A percentile compares a stretch with the other conserved stretches of the same genome.
phyloP scores from a whole-genome alignment of 148 eudicot genomes.

The Mesembryanthemum crystallinum region DNA sequence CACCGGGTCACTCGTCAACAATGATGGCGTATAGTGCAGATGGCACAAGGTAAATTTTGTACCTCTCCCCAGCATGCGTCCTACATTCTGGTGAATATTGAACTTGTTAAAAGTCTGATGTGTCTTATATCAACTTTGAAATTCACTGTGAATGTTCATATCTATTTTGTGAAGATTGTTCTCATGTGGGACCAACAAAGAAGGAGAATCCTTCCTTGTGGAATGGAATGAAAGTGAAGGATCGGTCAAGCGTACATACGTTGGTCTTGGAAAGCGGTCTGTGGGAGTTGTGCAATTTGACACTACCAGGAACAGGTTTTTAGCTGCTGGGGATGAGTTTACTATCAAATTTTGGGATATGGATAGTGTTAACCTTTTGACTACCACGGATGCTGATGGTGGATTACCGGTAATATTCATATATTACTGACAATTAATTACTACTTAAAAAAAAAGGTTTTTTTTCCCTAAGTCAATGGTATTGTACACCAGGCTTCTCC shows the following conservation, averaged over 20 bases:
- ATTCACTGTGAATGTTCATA: neutral
- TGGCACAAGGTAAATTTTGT: slow-evolving; percentile 64
- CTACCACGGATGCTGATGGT: slow-evolving; percentile 72
- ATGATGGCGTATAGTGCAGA: slow-evolving; percentile 91
- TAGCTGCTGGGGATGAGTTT: slow-evolving; percentile 89
- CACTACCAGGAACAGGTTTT: slow-evolving; percentile 73
- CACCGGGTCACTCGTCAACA: slow-evolving; percentile 89
- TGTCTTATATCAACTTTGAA: neutral
- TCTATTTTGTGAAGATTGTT: slow-evolving; percentile 54
- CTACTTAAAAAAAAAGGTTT: neutral
- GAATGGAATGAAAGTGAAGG: slow-evolving; percentile 99
- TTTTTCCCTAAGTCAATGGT: slow-evolving; percentile 15
- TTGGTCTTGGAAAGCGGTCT: slow-evolving; percentile 79
- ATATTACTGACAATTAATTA: slow-evolving; percentile 10
- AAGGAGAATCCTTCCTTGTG: slow-evolving; percentile 85
- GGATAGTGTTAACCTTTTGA: slow-evolving; percentile 68
- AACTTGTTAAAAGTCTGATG: neutral
- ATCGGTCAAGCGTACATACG: slow-evolving; percentile 71
- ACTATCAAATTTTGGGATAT: slow-evolving; percentile 85
- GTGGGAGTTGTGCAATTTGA: slow-evolving; percentile 82
- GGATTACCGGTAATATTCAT: slow-evolving; percentile 66
- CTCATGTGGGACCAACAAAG: slow-evolving; percentile 94
- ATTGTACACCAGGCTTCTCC: slow-evolving; percentile 65
- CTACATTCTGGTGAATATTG: neutral
- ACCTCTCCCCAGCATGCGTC: neutral